Evolutionary conservation across 768 basidiomycete species (phyloP), one percentile per base, ranked within the genome.

Genomic region (Glaciozyma martinii): DNA sequence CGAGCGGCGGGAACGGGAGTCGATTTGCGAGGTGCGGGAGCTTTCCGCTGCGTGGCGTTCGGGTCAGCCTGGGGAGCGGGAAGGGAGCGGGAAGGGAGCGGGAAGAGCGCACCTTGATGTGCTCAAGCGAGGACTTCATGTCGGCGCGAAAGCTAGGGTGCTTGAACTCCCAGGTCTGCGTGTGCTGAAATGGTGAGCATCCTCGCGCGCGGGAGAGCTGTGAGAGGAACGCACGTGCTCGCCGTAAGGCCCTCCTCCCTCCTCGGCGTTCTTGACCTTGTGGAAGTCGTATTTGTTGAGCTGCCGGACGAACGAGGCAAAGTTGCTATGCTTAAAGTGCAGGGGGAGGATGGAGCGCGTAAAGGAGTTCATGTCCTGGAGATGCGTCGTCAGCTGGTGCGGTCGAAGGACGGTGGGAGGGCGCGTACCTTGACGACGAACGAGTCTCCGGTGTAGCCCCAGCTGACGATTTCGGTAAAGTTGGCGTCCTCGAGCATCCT

Each of bases 271-370:
- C 77, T 92, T 93, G 68, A 92, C 84, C 80, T 94, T 94, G 81
- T 93, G 91, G 71, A 94, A 94, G 77, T 93, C 91, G 75, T 94
- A 94, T 76, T 93, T 94, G 81, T 94, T 94, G 42, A 94, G 80
- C 76, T 94, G 91, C 3, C 90, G 83, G 8, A 94, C 91, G 74
- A 94, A 94, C 60, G 82, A 84, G 37, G 90, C 90, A 76, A 94
- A 94, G 74, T 94, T 94, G 10, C 88, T 90, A 75, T 94, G 90
- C 76, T 93, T 92, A 84, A 94, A 94, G 81, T 91, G 85, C 44
- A 87, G 86, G 10, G 90, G 90, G 12, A 94, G 82, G 75, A 93
- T 87, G 32, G 80, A 56, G 77, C 90, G 91, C 44, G 91, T 92
- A 78, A 94, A 94, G 72, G 91, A 90, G 78, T 90, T 93, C 88